These are phyloP conservation scores for Backusella mclennaniae DNA, from an alignment of 192 early-diverging fungal species.

Conservation along the genomic window DNA sequence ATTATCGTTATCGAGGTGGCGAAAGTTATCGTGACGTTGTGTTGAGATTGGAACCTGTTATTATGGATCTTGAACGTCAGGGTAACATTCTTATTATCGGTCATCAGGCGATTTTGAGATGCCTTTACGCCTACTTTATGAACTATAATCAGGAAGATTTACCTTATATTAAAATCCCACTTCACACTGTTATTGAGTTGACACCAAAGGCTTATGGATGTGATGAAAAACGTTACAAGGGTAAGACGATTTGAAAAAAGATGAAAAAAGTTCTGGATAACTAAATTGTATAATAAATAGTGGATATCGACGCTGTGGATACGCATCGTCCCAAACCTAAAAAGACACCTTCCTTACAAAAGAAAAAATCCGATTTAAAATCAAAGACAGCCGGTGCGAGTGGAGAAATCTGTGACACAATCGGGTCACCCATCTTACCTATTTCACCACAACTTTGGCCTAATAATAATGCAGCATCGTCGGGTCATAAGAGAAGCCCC, in stretches of 20 bases:
- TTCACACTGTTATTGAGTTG: slow-evolving; percentile 96
- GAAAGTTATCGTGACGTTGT: slow-evolving; percentile 95
- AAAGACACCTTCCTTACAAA: neutral
- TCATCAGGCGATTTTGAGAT: slow-evolving; percentile 97
- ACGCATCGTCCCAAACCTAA: slow-evolving; percentile 84
- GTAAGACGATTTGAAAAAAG: slow-evolving; percentile 27
- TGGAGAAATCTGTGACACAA: slow-evolving; percentile 33
- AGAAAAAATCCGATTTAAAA: neutral
- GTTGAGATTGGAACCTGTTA: slow-evolving; percentile 94
- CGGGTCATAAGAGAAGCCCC: neutral
- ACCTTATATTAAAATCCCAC: slow-evolving; percentile 98
- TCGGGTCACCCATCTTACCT: slow-evolving; percentile 21
- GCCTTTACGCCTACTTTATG: slow-evolving; percentile 98
- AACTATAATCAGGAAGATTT: slow-evolving; percentile 92
- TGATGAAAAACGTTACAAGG: slow-evolving; percentile 88
- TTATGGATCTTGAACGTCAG: slow-evolving; percentile 98
- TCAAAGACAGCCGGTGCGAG: slow-evolving; percentile 24
- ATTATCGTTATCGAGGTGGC: slow-evolving; percentile 76
- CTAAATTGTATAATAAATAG: slow-evolving; percentile 23
- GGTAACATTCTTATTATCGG: slow-evolving; percentile 95
- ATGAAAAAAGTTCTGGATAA: neutral
- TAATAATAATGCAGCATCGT: neutral
- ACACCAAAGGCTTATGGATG: slow-evolving; percentile 97
- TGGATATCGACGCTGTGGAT: slow-evolving; percentile 97
- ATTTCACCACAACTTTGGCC: slow-evolving; percentile 17